Conservation (phyloP, 2,329 filamentous ascomycete genomes). For the Ceratocystis ficicola region DNA sequence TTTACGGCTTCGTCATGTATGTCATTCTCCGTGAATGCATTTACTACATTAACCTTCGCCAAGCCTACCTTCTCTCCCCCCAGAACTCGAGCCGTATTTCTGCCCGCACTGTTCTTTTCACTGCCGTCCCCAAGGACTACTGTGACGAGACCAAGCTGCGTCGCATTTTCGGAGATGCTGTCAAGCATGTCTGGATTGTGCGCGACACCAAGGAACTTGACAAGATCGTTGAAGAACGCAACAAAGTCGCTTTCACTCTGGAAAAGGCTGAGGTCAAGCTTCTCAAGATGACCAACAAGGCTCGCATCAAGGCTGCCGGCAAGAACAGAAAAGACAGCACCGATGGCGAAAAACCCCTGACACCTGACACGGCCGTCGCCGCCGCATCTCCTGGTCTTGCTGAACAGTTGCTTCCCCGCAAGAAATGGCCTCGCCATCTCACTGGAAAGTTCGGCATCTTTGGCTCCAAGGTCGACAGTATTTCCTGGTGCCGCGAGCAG, state of each 20-base stretch:
- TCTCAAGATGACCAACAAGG: slow-evolving; percentile 64
- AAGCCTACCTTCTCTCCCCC: slow-evolving; percentile 81
- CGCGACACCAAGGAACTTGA: slow-evolving; percentile 66
- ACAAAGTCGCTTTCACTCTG: slow-evolving; percentile 66
- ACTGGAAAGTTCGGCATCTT: slow-evolving; percentile 50
- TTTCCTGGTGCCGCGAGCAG: slow-evolving; percentile 62
- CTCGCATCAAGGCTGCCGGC: slow-evolving; percentile 46
- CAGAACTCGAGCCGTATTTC: slow-evolving; percentile 76
- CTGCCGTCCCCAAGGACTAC: slow-evolving; percentile 68
- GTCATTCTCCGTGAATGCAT: slow-evolving; percentile 78
- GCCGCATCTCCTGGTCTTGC: slow-evolving; percentile 33
- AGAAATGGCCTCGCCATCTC: slow-evolving; percentile 59
- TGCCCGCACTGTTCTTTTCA: slow-evolving; percentile 79
- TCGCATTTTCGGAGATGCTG: slow-evolving; percentile 68
- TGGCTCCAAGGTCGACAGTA: slow-evolving; percentile 65
- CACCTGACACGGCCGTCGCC: slow-evolving; percentile 36
- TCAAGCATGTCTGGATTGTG: slow-evolving; percentile 74
- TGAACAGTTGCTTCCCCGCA: slow-evolving; percentile 53
- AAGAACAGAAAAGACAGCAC: slow-evolving; percentile 45
- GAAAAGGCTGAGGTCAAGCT: slow-evolving; percentile 80
- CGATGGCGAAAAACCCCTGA: slow-evolving; percentile 33
- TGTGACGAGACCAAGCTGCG: slow-evolving; percentile 65
- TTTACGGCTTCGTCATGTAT: slow-evolving; percentile 78
- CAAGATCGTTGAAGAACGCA: slow-evolving; percentile 67
- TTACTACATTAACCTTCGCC: slow-evolving; percentile 83